Base-by-base conservation (phyloP, 2,329 filamentous ascomycete genomes). In the Colletotrichum sp. region DNA sequence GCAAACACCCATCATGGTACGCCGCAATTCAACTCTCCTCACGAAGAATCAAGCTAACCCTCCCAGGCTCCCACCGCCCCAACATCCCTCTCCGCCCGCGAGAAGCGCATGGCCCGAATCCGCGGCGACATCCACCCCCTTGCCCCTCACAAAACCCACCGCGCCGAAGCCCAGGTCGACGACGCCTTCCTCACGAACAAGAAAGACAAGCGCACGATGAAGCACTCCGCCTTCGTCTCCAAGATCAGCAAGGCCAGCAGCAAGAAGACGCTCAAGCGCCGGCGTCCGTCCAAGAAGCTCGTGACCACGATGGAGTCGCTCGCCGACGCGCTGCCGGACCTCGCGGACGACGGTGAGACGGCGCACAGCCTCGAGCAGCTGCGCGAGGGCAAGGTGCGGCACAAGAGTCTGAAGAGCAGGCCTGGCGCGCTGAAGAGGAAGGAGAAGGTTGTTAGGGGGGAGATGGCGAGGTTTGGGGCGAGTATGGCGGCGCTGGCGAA, bases 351-450 rank as follows among this genome's bases (percentile, higher is more conserved):
- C 5, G 85, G 86, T 5, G 87, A 88, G 5, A 88, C 87, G 21
- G 87, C 86, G 6, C 88, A 88, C 26, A 86, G 85, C 60, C 85
- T 86, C 18, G 84, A 83, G 72, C 86, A 84, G 80, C 82, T 79
- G 78, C 80, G 79, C 13, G 89, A 92, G 79, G 92, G 92, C 0
- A 95, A 93, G 80, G 90, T 97, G 67, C 89, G 91, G 76, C 93
- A 95, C 79, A 94, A 92, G 87, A 96, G 94, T 77, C 81, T 99
- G 80, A 93, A 91, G 85, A 93, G 91, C 77, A 89, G 93, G 70
- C 95, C 92, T 4, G 96, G 96, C 1, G 95, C 95, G 26, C 89
- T 96, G 86, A 98, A 95, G 90, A 89, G 91, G 82, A 97, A 95
- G 86, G 95, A 96, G 86, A 93, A 90, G 84, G 82, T 99, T 36